These are phyloP conservation scores for Umbelopsis vinacea DNA, from an alignment of 192 early-diverging fungal genomes.

Conservation along the genomic window DNA sequence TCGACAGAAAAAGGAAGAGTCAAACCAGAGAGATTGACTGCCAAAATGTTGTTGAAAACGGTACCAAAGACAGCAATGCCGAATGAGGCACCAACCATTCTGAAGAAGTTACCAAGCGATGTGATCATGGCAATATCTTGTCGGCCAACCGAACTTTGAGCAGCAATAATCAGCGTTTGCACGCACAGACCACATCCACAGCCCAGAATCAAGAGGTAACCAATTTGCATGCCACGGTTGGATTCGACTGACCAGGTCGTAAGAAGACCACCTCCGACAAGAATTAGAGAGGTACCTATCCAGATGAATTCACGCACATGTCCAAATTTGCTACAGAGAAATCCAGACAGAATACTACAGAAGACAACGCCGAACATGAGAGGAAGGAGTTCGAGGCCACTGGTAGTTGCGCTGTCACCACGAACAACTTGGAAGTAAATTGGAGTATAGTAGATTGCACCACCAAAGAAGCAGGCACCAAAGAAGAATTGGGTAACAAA, in stretches of 20 bases:
- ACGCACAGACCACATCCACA: conserved; percentile 47
- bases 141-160: conserved; percentile 33
- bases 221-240: conserved; percentile 53
- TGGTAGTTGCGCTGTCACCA: conserved; percentile 65
- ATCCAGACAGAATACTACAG: conserved; percentile 67
- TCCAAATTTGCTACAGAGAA: conserved; percentile 37
- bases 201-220: conserved; percentile 54
- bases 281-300: conserved; percentile 46
- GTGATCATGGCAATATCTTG: conserved; percentile 33
- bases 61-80: conserved; percentile 47
- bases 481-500: conserved; percentile 67
- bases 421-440: conserved; percentile 81
- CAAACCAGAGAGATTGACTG: conserved; percentile 17
- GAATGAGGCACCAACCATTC: conserved; percentile 19
- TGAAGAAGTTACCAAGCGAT: conserved; percentile 24
- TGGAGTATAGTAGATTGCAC: conserved; percentile 74
- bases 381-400: conserved; percentile 55
- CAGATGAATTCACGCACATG: conserved; percentile 29
- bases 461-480: conserved; percentile 59
- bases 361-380: conserved; percentile 74
- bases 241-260: conserved; percentile 52
- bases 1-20: background rate
- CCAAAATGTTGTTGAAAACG: conserved; percentile 45
- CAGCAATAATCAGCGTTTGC: conserved; percentile 57
- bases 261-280: conserved; percentile 64